Evolutionary conservation across 495 filamentous ascomycete species (phyloP), one percentile per base, ranked within the genome.

Genomic region (Clohesyomyces aquaticus): DNA sequence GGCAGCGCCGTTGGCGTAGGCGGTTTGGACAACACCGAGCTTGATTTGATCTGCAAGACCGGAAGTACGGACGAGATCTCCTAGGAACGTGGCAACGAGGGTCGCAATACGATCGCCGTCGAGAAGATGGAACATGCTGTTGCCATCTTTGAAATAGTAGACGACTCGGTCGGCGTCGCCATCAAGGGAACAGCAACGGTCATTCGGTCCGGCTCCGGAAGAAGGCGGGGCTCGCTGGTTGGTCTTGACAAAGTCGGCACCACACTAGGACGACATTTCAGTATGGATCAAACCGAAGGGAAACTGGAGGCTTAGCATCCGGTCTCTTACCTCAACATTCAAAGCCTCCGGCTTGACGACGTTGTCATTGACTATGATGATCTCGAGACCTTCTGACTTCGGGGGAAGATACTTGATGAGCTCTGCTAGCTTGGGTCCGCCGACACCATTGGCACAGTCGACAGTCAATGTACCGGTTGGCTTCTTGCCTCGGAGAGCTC

Each of bases 101-200:
- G 91, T 96, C 21, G 95, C 93, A 69, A 98, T 98, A 58, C 93
- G 92, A 75, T 98, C 94, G 66, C 94, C 94, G 72, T 98, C 94
- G 4, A 98, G 84, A 61, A 98, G 86, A 67, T 88, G 86, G 79
- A 98, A 98, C 32, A 83, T 82, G 56, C 82, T 86, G 63, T 93
- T 87, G 4, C 87, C 81, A 70, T 96, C 91, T 50, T 83, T 75
- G 82, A 93, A 98, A 78, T 96, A 98, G 81, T 96, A 98, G 52
- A 98, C 88, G 55, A 98, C 78, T 60, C 94, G 88, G 74, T 98
- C 94, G 10, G 94, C 95, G 73, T 98, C 94, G 51, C 94, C 94
- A 64, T 98, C 94, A 28, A 96, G 78, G 16, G 93, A 97, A 71
- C 89, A 91, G 77, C 87, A 93, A n/a, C 95, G 86, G 56, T 89